Conservation (phyloP, 108 stramenopile species). For the Skeletonema grethae region DNA sequence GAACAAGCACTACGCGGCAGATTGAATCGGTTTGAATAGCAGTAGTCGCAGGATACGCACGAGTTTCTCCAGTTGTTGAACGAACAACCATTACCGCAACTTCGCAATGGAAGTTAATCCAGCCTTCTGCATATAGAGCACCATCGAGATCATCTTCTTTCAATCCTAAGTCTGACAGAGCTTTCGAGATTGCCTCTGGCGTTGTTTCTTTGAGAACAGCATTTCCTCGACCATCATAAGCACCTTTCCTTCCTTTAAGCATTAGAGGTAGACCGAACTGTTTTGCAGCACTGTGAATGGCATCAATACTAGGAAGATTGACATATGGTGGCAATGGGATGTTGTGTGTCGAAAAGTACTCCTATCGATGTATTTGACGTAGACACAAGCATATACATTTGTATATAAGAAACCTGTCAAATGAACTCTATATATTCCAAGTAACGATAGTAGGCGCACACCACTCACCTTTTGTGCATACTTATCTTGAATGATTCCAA, state of each 20-base stretch:
- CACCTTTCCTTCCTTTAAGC: conserved; percentile 93
- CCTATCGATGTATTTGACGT: conserved; percentile 28
- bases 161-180: conserved; percentile 62
- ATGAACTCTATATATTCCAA: not conserved
- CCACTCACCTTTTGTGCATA: conserved; percentile 82
- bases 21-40: conserved; percentile 96
- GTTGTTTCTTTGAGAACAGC: conserved; percentile 78
- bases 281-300: conserved; percentile 65
- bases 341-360: conserved; percentile 70
- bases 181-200: conserved; percentile 58
- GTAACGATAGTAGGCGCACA: not conserved
- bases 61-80: conserved; percentile 63
- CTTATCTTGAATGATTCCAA: conserved; percentile 96
- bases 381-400: conserved; percentile 5
- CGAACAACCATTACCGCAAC: conserved; percentile 97
- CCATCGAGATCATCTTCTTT: conserved; percentile 40
- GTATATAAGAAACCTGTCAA: conserved; percentile 9
- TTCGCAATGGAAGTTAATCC: conserved; percentile 93
- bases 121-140: conserved; percentile 92
- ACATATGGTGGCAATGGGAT: conserved; percentile 80
- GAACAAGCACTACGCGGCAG: conserved; percentile 92
- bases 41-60: conserved; percentile 93
- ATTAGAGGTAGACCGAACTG: conserved; percentile 92
- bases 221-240: conserved; percentile 98
- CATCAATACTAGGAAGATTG: conserved; percentile 60